These are phyloP conservation scores for Persicaria tinctoria DNA, from an alignment of 148 eudicot genomes.

Conservation along the genomic window DNA sequence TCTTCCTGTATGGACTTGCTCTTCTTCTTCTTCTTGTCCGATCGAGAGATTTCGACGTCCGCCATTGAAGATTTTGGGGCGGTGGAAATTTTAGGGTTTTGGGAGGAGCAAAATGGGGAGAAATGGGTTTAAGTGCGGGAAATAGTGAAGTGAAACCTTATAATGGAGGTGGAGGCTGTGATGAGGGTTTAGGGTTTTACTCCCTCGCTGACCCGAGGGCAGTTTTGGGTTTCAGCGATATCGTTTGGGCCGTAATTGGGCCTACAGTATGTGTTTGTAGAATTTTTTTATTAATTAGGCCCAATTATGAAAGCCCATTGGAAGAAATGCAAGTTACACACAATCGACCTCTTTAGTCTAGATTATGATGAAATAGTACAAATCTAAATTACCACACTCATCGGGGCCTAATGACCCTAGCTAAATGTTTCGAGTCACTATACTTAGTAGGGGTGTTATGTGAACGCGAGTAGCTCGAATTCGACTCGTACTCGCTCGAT, in stretches of 20 bases:
- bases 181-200: slow-evolving; percentile 33
- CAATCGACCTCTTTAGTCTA: too few relatives aligned
- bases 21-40: slow-evolving; percentile 57
- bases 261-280: too few relatives aligned
- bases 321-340: too few relatives aligned
- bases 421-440: too few relatives aligned
- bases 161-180: background rate
- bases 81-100: slow-evolving; percentile 5
- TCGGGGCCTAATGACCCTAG: too few relatives aligned
- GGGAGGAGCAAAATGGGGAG: background rate
- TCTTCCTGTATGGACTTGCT: slow-evolving; percentile 20
- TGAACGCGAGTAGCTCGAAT: too few relatives aligned
- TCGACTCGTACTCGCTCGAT: too few relatives aligned
- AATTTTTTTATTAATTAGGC: too few relatives aligned
- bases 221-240: background rate
- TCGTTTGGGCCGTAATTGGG: background rate
- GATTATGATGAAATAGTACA: too few relatives aligned
- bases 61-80: slow-evolving; percentile 30
- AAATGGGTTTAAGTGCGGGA: background rate
- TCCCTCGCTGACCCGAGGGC: background rate
- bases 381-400: too few relatives aligned
- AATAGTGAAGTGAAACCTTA: background rate
- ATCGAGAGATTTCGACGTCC: slow-evolving; percentile 34
- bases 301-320: too few relatives aligned
- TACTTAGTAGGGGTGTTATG: too few relatives aligned